Evolutionary conservation across 2,329 filamentous ascomycete genomes (phyloP), one percentile per base, ranked within the genome.

Genomic region (Aspergillus sp.): DNA sequence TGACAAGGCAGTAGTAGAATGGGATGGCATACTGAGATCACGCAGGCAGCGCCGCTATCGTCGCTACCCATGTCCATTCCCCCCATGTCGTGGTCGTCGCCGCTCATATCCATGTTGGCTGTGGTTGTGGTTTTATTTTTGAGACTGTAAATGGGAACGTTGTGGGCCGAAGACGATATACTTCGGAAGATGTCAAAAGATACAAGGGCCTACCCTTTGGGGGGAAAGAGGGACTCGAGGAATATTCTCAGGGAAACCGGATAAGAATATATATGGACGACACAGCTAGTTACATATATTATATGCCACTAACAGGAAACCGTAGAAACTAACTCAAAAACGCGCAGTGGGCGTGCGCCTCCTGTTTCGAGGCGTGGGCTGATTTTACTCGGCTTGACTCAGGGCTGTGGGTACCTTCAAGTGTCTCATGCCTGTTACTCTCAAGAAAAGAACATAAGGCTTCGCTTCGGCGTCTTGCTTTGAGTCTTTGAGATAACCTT

Each of bases 21-120:
- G 25, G 43, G 13, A 30, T 22, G n/a, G 25, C 57, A 23, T 54
- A 74, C 71, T 8, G 72, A 73, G 41, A 73, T 67, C 61, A 73
- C 64, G 57, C 71, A 74, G 49, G 56, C n/a, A 25, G 54, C 41
- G 31, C 48, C 57, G 57, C 58, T 66, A 46, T 45, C 34, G 38
- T 11, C 92, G 22, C 88, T 78, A 72, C 90, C 87, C 72, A 91
- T 80, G 3, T 88, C 57, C 23, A 66, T 64, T 30, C 89, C 74
- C 90, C 61, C 57, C 69, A 70, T 71, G 48, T 67, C 63, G 67
- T 70, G 69, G 50, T 60, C 30, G 48, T 60, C 61, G 45, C 28
- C 43, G 38, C 47, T 47, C 23, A 51, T 30, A 38, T 57, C 54
- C 54, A 57, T 49, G 17, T 8, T 41, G 31, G 38, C 25, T 4